Percentiles rank a stretch among this genome's conserved stretches.
phyloP scores from a whole-genome alignment of 805 yeast species.

The Myxozyma melibiosi region DNA sequence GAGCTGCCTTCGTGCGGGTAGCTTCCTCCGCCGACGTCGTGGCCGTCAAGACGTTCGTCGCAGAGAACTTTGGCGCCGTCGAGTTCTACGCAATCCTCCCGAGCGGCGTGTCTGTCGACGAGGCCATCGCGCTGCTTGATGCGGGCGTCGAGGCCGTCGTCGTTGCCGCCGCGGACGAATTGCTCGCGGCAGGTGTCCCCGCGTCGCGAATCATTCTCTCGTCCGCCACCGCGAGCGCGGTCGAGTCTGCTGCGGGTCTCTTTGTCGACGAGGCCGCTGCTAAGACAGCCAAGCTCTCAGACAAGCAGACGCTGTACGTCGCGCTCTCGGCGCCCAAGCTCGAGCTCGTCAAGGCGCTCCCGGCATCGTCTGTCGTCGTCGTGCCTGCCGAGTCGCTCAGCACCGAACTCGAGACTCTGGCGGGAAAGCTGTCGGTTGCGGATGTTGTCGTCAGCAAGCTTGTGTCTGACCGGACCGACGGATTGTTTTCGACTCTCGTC shows the following conservation, averaged over 20 bases:
- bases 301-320: conserved; percentile 30
- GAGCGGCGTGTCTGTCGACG: conserved; percentile 47
- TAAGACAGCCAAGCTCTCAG: conserved; percentile 16
- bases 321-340: conserved; percentile 21
- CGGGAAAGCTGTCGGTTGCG: conserved; percentile 30
- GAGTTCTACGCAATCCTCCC: conserved; percentile 37
- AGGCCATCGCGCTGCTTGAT: conserved; percentile 56
- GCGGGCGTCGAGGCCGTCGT: conserved; percentile 58
- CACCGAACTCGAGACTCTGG: conserved; percentile 20
- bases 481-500: conserved; percentile 81
- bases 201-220: conserved; percentile 48
- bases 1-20: conserved; percentile 19
- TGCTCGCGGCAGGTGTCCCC: conserved; percentile 56
- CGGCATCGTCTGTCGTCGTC: conserved; percentile 29
- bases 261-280: conserved; percentile 17
- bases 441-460: conserved; percentile 19
- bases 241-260: conserved; percentile 32
- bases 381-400: conserved; percentile 30
- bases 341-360: conserved; percentile 15
- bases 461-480: conserved; percentile 80
- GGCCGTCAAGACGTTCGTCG: conserved; percentile 7
- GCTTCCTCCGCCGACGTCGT: conserved; percentile 13
- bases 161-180: conserved; percentile 39
- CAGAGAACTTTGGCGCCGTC: conserved; percentile 32
- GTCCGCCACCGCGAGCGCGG: background rate